Base-by-base conservation (phyloP, 495 filamentous ascomycete genomes). In the Pseudoneurospora amorphoporcata region DNA sequence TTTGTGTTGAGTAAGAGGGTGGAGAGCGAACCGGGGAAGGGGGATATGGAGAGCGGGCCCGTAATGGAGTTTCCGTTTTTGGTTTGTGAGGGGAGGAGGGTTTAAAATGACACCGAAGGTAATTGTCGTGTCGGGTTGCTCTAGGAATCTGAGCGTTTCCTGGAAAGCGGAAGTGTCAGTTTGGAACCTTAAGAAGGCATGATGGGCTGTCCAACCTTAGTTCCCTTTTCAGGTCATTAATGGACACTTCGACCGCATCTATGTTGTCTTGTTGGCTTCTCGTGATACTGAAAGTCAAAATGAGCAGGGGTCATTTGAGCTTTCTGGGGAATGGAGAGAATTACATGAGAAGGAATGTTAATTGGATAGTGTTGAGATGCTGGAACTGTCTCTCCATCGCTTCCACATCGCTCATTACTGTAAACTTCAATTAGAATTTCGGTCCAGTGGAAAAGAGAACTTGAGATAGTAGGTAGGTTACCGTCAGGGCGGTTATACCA, bases 21-120 rank as follows among this genome's bases (percentile, higher is more conserved):
- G 0, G 84, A 86, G 76, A 81, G 75, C 58, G 73, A 72, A 68
- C 77, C 77, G 7, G 81, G 82, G 72, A 78, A 47, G 45, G 75
- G 78, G 40, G 70, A 73, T 47, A 42, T 40, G 74, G 70, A 7
- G 77, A 81, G 37, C 38, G 78, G 74, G 38, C 73, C 74, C 43
- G 41, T 58, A 42, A 73, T 83, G 79, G 77, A 76, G 8, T 87
- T 89, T 77, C 86, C 86, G 0, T 88, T 88, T 75, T 72, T 89
- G 72, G 75, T 87, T 43, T 87, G 86, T 72, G 74, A 82, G 70
- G 86, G 86, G 7, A 74, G 8, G 70, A 79, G 74, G 69, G 38
- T 40, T 41, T 69, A 23, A 1, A 23, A 23, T 23, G 23, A 23
- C 23, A 23, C 5, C 14, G 41, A 5, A 16, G 2, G 41, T 17